Evolutionary conservation across 2,329 filamentous ascomycete species (phyloP), one percentile per base, ranked within the genome.

Genomic region (Xylariaceae sp.): DNA sequence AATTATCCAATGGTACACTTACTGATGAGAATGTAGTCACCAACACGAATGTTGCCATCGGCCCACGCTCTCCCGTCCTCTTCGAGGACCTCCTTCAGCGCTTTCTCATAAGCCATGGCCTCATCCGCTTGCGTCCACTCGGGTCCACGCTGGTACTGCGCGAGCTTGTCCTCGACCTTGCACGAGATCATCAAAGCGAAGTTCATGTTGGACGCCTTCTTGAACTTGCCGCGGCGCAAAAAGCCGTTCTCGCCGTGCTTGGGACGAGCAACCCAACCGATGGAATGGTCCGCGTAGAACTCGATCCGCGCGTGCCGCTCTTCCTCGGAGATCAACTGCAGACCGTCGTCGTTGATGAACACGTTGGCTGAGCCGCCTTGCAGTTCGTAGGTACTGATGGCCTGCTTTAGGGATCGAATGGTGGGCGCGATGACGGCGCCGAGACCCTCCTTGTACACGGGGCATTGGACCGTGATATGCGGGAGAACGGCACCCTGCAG

Each of bases 401-500:
- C 88, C 67, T 87, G 82, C 75, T 91, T 91, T 74, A 92, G 82
- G 1, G 88, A 92, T 68, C 85, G 85, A 67, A 92, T 83, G 0
- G 89, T 93, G 6, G 89, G 89, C 17, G 80, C 82, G 68, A 92
- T 92, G 73, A 95, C 90, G 62, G 79, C 84, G 42, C 77, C 76
- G 2, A 95, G 80, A 64, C 90, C 89, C 72, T 95, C 90, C 73
- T 93, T 94, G 77, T 94, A 95, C 0, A 95, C 89, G 3, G 90
- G 90, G 72, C 89, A 92, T 70, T 96, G 90, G 48, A 95, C 88
- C 2, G 89, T 93, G 64, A 90, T 80, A 69, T 90, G 89, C 1
- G 88, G 88, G 13, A 92, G 79, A 30, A 78, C 70, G 5, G 75
- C 68, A 1, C 74, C 76, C 58, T 82, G 81, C 34, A 92, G 73